Evolutionary conservation across 2,329 filamentous ascomycete species (phyloP), one percentile per base, ranked within the genome.

Genomic region (Pseudogymnoascus destructans): DNA sequence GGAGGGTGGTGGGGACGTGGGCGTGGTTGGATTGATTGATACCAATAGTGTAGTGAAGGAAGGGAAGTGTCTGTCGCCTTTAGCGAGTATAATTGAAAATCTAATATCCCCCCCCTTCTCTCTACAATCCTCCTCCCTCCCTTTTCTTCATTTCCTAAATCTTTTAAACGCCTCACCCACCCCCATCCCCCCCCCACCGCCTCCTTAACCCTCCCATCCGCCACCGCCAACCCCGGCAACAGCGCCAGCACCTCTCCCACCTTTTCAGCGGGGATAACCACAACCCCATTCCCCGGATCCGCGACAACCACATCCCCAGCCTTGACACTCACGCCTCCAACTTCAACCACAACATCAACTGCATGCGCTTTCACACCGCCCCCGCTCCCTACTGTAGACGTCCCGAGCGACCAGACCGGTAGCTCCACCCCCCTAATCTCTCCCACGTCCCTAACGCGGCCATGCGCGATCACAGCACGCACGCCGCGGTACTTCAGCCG

Each of bases 251-350:
- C 79, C 54, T 78, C 75, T 9, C 76, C 74, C 8, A 89, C 68
- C 64, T 81, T 79, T 32, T 75, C 76, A 54, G 73, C 72, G 1
- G 86, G 86, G 59, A 90, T 85, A 25, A 80, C 76, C 10, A 87
- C 85, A 1, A 86, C 79, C 0, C 84, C 86, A 62, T 88, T 86
- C n/a, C 74, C 72, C 3, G 81, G 77, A 67, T 90, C 87, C 59
- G 81, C 79, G 70, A 88, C 83, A 49, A 87, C 75, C 35, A 89
- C 75, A 69, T 90, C 87, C 6, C 85, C 84, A 68, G 72, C 75
- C 15, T 63, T 67, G 55, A 78, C 68, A 33, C 69, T 61, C 40
- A 73, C 72, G 38, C 73, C 75, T 46, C 74, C 70, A 49, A 78
- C 70, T 15, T 72, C 63, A 15, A 78, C 63, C 27, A 74, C 70